Conservation (phyloP, 192 early-diverging fungal species). For the Coemansia sp. region DNA sequence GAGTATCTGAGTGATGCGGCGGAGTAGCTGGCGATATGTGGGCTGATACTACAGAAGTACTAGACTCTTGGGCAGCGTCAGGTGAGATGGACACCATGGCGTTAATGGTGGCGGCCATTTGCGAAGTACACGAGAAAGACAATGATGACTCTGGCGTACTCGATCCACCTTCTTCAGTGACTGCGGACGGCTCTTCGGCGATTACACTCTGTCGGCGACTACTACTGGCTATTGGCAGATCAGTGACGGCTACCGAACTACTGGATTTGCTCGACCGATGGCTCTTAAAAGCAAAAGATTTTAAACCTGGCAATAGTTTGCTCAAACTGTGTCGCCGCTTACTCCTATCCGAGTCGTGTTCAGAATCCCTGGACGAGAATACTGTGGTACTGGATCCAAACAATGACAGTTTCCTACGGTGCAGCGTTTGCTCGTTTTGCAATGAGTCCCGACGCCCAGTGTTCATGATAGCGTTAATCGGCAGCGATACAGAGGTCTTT, state of each 20-base stretch:
- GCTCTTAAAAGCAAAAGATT: background rate
- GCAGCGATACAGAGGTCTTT: conserved; percentile 23
- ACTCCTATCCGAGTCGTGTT: conserved; percentile 2
- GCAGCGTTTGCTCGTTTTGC: background rate
- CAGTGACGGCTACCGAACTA: background rate
- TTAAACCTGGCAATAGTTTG: conserved; percentile 1
- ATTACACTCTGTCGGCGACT: background rate
- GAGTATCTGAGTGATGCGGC: background rate
- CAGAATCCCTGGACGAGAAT: background rate
- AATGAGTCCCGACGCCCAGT: background rate
- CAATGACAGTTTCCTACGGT: conserved; percentile 1
- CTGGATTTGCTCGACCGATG: conserved; percentile 12
- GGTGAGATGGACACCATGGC: conserved; percentile 9
- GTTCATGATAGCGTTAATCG: conserved; percentile 14
- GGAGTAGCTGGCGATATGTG: background rate
- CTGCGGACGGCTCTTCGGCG: background rate
- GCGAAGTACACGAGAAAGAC: conserved; percentile 5
- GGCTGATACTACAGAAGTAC: background rate
- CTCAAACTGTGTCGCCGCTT: background rate
- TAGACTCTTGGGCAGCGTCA: background rate
- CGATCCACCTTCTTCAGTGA: background rate
- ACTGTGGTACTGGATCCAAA: conserved; percentile 7
- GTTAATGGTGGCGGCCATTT: conserved; percentile 21
- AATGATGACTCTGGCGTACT: conserved; percentile 7
- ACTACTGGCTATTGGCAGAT: background rate